These are phyloP conservation scores for Trametes cinnabarina DNA, from an alignment of 768 basidiomycete species.

Conservation along the genomic window DNA sequence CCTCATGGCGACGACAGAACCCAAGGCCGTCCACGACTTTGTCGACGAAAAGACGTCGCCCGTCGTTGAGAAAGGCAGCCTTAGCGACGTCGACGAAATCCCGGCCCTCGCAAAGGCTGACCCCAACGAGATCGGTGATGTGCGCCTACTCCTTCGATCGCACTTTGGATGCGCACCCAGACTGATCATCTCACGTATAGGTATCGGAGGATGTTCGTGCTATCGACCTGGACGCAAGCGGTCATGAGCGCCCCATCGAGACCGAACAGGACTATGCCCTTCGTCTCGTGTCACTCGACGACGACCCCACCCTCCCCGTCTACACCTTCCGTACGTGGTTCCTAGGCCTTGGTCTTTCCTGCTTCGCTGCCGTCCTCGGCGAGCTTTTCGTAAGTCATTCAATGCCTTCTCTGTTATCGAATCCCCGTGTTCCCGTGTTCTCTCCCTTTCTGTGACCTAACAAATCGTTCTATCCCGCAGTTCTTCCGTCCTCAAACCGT, in stretches of 20 bases:
- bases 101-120: conserved; percentile 8
- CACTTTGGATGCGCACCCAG: not conserved
- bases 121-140: conserved; percentile 19
- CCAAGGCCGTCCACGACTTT: conserved; percentile 11
- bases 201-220: conserved; percentile 27
- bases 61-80: conserved; percentile 4
- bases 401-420: not conserved
- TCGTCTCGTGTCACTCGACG: conserved; percentile 51
- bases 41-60: conserved; percentile 20
- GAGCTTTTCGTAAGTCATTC: conserved; percentile 44
- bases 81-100: conserved; percentile 11
- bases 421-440: conserved; percentile 6
- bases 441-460: not conserved
- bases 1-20: conserved; percentile 20
- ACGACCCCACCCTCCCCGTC: conserved; percentile 36
- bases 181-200: not conserved
- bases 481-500: conserved; percentile 27
- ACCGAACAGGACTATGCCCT: conserved; percentile 47
- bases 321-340: conserved; percentile 34
- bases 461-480: not conserved
- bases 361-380: conserved; percentile 35
- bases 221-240: conserved; percentile 45
- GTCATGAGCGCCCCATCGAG: conserved; percentile 51
- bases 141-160: conserved; percentile 7
- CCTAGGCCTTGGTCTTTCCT: conserved; percentile 30